phyloP scores from a whole-genome alignment of 345 rosid genomes.

The Moricandia moricandioides region DNA sequence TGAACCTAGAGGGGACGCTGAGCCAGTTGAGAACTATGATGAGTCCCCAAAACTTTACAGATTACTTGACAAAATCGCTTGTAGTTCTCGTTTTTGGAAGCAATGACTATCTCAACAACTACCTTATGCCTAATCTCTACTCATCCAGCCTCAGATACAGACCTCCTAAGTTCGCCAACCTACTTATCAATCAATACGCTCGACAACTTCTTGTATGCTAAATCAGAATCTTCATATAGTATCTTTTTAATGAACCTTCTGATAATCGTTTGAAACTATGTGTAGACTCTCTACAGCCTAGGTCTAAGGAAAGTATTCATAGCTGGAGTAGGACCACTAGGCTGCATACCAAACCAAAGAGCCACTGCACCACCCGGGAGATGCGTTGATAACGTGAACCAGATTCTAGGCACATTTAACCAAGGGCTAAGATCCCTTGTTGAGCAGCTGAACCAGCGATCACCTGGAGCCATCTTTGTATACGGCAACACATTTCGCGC shows the following conservation, averaged over 20 bases:
- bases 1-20: slow-evolving; percentile 60
- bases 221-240: neutral
- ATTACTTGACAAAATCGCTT: slow-evolving; percentile 49
- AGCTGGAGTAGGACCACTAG: slow-evolving; percentile 71
- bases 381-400: slow-evolving; percentile 68
- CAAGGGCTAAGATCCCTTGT: slow-evolving; percentile 62
- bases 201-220: slow-evolving; percentile 55
- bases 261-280: slow-evolving; percentile 2
- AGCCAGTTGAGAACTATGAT: slow-evolving; percentile 53
- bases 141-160: slow-evolving; percentile 52
- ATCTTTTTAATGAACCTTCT: neutral
- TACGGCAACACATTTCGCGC: slow-evolving; percentile 62
- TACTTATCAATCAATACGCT: slow-evolving; percentile 60
- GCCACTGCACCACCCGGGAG: slow-evolving; percentile 52
- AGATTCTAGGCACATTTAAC: slow-evolving; percentile 65
- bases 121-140: slow-evolving; percentile 69
- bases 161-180: slow-evolving; percentile 55
- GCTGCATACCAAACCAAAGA: slow-evolving; percentile 82
- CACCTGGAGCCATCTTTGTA: slow-evolving; percentile 51
- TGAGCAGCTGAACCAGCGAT: slow-evolving; percentile 55
- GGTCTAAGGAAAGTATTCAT: slow-evolving; percentile 68
- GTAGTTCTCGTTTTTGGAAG: slow-evolving; percentile 72
- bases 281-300: slow-evolving; percentile 59
- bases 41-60: slow-evolving; percentile 44
- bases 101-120: slow-evolving; percentile 94